Percentiles rank a stretch among this genome's conserved stretches.
phyloP scores from a whole-genome alignment of 352 stramenopile genomes.

The Phytophthora europaea region DNA sequence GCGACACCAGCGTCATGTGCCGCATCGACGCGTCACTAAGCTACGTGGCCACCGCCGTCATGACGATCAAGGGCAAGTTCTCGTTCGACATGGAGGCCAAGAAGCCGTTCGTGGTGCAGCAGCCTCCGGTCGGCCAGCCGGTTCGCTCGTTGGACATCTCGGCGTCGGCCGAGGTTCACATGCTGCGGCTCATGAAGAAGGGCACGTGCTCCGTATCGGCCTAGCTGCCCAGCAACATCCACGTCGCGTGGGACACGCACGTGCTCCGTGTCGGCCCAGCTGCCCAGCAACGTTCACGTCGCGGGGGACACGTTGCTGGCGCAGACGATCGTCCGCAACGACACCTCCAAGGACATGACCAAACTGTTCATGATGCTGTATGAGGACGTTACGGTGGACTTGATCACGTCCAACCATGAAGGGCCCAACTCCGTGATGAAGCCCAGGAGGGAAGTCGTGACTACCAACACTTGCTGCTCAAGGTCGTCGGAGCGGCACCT shows the following conservation, averaged over 20 bases:
- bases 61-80: constrained; percentile 75
- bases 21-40: constrained; percentile 72
- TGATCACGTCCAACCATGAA: constrained; percentile 26
- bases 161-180: constrained; percentile 31
- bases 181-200: constrained; percentile 43
- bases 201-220: constrained; percentile 45
- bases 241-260: no score
- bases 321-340: constrained; percentile 40
- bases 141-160: constrained; percentile 30
- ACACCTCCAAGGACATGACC: constrained; percentile 41
- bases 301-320: constrained; percentile 39
- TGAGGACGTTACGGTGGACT: constrained; percentile 38
- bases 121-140: constrained; percentile 33
- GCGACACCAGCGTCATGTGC: constrained; percentile 35
- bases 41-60: constrained; percentile 71
- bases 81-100: constrained; percentile 68
- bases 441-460: no score
- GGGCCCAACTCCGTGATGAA: no score
- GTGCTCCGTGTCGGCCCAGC: constrained; percentile 25
- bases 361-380: constrained; percentile 44
- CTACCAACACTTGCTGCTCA: no score
- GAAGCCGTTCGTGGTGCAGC: constrained; percentile 34
- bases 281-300: constrained; percentile 42
- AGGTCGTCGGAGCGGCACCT: no score
- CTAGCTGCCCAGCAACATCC: no score